Conservation (phyloP, 2,329 filamentous ascomycete genomes). For the Neophaeococcomyces aloes region DNA sequence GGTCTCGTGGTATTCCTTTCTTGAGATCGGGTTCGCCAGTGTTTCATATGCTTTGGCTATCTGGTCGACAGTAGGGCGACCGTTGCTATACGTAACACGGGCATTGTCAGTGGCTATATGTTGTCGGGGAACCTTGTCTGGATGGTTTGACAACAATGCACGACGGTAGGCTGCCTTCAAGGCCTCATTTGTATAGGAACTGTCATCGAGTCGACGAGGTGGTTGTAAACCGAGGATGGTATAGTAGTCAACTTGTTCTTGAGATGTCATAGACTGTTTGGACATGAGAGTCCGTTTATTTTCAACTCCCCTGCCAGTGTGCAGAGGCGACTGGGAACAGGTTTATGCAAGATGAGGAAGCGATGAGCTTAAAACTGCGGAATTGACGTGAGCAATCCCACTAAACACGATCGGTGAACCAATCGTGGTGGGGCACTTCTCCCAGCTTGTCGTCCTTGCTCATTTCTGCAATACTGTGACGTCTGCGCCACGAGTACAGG, state of each 20-base stretch:
- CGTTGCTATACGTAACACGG: not conserved
- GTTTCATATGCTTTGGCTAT: constrained; percentile 49
- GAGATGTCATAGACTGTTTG: too few species aligned
- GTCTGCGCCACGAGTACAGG: too few species aligned
- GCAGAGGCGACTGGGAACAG: too few species aligned
- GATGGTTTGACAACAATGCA: constrained; percentile 48
- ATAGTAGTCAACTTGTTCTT: constrained; percentile 23
- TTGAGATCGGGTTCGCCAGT: constrained; percentile 35
- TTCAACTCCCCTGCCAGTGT: too few species aligned
- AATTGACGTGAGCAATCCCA: too few species aligned
- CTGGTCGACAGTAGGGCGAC: constrained; percentile 38
- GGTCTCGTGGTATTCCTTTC: constrained; percentile 39
- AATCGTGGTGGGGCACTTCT: too few species aligned
- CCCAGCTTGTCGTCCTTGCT: too few species aligned
- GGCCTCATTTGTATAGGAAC: constrained; percentile 29
- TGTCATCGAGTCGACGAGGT: constrained; percentile 12
- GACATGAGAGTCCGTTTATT: too few species aligned
- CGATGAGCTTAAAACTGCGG: too few species aligned
- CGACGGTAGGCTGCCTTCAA: constrained; percentile 47
- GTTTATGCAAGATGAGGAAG: too few species aligned
- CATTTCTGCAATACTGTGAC: too few species aligned
- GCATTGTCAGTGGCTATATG: not conserved
- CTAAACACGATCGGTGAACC: too few species aligned
- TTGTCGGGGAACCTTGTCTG: constrained; percentile 39
- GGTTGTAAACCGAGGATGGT: constrained; percentile 31